A percentile compares a stretch with the other conserved stretches of the same genome.
Conservation (phyloP, 108 stramenopile genomes). For the Conticribra weissflogii region DNA sequence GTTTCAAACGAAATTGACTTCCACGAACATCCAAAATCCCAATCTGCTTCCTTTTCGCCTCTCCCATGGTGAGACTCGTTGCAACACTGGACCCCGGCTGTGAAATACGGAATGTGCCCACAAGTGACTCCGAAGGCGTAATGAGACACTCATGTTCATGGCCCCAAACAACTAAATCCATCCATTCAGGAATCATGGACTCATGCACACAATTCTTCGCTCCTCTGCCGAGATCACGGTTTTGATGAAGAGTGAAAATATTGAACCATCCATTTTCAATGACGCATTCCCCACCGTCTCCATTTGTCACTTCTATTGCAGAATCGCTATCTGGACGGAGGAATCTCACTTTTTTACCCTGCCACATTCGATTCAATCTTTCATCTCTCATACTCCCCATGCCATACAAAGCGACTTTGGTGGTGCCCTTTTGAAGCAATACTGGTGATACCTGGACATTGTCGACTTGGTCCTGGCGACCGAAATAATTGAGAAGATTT, state of each 20-base stretch:
- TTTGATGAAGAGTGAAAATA: slow-evolving; percentile 97
- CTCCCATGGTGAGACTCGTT: slow-evolving; percentile 86
- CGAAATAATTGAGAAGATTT: slow-evolving; percentile 97
- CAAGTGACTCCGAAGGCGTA: slow-evolving; percentile 81
- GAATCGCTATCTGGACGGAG: slow-evolving; percentile 56
- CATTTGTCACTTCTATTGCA: too few relatives aligned
- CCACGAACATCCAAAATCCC: slow-evolving; percentile 83
- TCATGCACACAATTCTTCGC: slow-evolving; percentile 96
- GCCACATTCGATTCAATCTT: slow-evolving; percentile 96
- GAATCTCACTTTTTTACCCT: slow-evolving; percentile 84
- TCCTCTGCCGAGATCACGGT: slow-evolving; percentile 94
- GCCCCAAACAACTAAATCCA: slow-evolving; percentile 94
- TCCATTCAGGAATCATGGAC: slow-evolving; percentile 98
- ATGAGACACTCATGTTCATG: slow-evolving; percentile 97
- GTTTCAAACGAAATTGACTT: slow-evolving; percentile 70
- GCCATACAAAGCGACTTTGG: slow-evolving; percentile 92
- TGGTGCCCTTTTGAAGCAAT: slow-evolving; percentile 90
- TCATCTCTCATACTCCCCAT: slow-evolving; percentile 97
- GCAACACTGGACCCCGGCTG: slow-evolving; percentile 97
- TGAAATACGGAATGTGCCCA: slow-evolving; percentile 91
- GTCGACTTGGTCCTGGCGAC: slow-evolving; percentile 89
- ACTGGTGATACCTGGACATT: slow-evolving; percentile 88
- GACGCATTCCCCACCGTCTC: slow-evolving; percentile 32
- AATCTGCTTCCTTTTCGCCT: slow-evolving; percentile 88
- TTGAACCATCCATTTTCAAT: slow-evolving; percentile 77